Conservation (phyloP, 2,329 filamentous ascomycete genomes). For the Talaromyces pinophilus region DNA sequence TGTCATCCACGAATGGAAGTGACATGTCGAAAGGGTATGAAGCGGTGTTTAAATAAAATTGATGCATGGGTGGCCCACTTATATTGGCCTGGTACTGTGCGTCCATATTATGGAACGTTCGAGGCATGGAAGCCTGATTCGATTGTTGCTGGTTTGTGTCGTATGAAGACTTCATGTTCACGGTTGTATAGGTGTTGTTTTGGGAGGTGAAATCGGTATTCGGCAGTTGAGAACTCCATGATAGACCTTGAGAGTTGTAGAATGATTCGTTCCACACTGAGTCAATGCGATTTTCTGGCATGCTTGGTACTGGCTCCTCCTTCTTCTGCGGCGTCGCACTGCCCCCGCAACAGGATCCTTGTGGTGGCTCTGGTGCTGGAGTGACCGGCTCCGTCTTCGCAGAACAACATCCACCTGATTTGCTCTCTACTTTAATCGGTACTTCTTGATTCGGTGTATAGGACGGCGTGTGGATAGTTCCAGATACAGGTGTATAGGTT, state of each 20-base stretch:
- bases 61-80: constrained; percentile 8
- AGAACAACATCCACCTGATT: constrained; percentile 31
- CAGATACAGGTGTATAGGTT: constrained; percentile 2
- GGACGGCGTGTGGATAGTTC: background rate
- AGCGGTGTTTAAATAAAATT: constrained; percentile 24
- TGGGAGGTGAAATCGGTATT: constrained; percentile 26
- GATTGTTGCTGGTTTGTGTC: constrained; percentile 27
- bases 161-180: constrained; percentile 25
- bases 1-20: constrained; percentile 25
- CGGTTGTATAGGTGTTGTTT: constrained; percentile 25
- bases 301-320: background rate
- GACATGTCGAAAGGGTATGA: constrained; percentile 21
- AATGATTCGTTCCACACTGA: background rate
- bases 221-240: constrained; percentile 10
- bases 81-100: constrained; percentile 1
- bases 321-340: constrained; percentile 9
- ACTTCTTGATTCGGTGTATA: background rate
- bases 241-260: background rate
- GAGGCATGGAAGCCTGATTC: background rate
- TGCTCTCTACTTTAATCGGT: constrained; percentile 3
- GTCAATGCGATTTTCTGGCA: background rate
- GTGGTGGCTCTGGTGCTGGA: constrained; percentile 21
- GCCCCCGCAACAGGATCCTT: constrained; percentile 36
- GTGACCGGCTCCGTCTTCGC: constrained; percentile 23
- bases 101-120: constrained; percentile 6